A percentile compares a stretch with the other conserved stretches of the same genome.
Conservation (phyloP, 805 yeast genomes). For the Wickerhamiella lipophila region DNA sequence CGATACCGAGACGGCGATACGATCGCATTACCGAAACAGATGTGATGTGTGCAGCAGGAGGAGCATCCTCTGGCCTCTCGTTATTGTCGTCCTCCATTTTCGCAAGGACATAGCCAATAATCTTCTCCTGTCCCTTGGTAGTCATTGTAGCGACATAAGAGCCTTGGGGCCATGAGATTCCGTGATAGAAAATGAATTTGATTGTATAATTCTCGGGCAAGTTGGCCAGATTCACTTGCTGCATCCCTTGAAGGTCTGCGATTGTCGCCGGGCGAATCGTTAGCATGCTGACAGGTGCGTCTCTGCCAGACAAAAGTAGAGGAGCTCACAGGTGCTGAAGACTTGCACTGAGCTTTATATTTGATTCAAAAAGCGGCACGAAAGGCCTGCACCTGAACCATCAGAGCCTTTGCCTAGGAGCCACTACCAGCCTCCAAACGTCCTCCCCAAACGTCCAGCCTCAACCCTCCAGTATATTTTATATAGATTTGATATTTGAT, state of each 20-base stretch:
- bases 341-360: too few relatives aligned
- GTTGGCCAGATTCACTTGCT: constrained; percentile 81
- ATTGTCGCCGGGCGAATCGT: constrained; percentile 81
- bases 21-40: constrained; percentile 91
- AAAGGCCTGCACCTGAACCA: too few relatives aligned
- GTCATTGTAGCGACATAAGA: constrained; percentile 74
- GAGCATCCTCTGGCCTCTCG: constrained; percentile 20
- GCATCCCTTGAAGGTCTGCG: constrained; percentile 85
- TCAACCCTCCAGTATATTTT: not conserved
- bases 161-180: constrained; percentile 94
- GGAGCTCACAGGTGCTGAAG: too few relatives aligned
- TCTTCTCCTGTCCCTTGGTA: constrained; percentile 58
- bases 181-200: constrained; percentile 88
- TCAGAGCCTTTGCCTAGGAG: too few relatives aligned
- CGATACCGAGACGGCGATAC: constrained; percentile 88
- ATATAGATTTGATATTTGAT: too few relatives aligned
- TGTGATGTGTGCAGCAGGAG: constrained; percentile 81
- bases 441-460: not conserved
- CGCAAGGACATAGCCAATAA: constrained; percentile 92
- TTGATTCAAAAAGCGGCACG: too few relatives aligned
- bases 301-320: not conserved
- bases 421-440: too few relatives aligned
- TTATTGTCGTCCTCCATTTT: constrained; percentile 81
- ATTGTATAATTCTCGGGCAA: constrained; percentile 89
- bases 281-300: constrained; percentile 29